Conservation (phyloP, 1,139 yeast species). For the Pneumocystis jirovecii region DNA sequence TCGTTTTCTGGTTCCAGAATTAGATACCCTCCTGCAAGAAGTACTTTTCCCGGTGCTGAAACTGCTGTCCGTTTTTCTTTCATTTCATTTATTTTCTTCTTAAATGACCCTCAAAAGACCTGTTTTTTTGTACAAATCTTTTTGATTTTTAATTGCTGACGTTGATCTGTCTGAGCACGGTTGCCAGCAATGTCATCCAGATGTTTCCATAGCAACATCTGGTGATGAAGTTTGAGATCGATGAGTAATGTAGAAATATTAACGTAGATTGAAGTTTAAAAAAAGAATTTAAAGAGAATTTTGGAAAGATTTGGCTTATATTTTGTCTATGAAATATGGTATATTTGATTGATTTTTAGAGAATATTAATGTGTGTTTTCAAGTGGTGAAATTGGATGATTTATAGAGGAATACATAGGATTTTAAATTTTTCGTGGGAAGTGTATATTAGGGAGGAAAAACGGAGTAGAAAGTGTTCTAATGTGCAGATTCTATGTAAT, state of each 20-base stretch:
- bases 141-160: background rate
- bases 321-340: too few species aligned
- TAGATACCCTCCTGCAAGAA: slow-evolving; percentile 85
- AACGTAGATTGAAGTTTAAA: too few species aligned
- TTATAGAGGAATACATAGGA: background rate
- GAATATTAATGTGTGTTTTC: background rate
- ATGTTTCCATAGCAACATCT: too few species aligned
- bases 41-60: slow-evolving; percentile 92
- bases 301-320: too few species aligned
- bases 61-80: slow-evolving; percentile 15
- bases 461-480: background rate
- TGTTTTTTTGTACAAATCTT: background rate
- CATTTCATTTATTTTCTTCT: background rate
- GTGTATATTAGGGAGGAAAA: background rate
- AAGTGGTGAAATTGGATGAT: background rate
- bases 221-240: too few species aligned
- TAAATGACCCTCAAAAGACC: background rate
- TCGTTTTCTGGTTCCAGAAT: slow-evolving; percentile 64
- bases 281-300: too few species aligned
- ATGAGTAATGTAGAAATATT: too few species aligned
- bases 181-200: too few species aligned
- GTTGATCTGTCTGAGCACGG: background rate
- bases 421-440: background rate
- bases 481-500: background rate
- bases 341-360: too few species aligned